Evolutionary conservation across 805 yeast species (phyloP).

Genomic region (Saturnispora galanensis): DNA sequence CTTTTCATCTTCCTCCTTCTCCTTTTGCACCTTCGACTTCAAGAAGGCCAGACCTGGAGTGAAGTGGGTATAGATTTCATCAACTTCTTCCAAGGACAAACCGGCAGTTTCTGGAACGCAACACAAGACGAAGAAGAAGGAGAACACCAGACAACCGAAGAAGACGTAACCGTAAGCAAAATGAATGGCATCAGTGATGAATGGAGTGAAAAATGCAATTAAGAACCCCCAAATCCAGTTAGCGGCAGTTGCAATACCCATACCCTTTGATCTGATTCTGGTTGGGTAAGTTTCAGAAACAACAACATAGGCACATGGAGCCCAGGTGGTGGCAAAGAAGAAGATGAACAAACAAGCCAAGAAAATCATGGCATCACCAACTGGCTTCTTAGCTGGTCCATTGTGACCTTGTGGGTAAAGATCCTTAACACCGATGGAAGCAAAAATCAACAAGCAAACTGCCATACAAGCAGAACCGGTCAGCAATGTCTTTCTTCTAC

Average conservation of each 20-base stretch:
- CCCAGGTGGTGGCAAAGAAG: slow-evolving; percentile 70
- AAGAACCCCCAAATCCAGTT: slow-evolving; percentile 57
- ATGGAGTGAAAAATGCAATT: slow-evolving; percentile 50
- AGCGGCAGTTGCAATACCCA: slow-evolving; percentile 56
- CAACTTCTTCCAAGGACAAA: slow-evolving; percentile 46
- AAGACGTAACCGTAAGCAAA: slow-evolving; percentile 51
- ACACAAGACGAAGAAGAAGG: slow-evolving; percentile 44
- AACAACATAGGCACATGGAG: slow-evolving; percentile 58
- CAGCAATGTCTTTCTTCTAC: slow-evolving; percentile 43
- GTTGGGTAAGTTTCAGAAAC: slow-evolving; percentile 62
- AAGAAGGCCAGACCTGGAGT: slow-evolving; percentile 26
- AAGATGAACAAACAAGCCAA: slow-evolving; percentile 55
- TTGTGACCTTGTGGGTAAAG: slow-evolving; percentile 33
- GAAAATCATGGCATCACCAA: slow-evolving; percentile 55
- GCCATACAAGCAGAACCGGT: slow-evolving; percentile 45
- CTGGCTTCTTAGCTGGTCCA: slow-evolving; percentile 35
- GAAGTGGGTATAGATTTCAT: slow-evolving; percentile 35
- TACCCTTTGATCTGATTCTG: slow-evolving; percentile 51
- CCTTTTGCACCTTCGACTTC: slow-evolving; percentile 18
- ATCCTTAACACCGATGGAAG: slow-evolving; percentile 48
- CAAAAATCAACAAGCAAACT: slow-evolving; percentile 47
- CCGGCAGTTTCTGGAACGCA: slow-evolving; percentile 50
- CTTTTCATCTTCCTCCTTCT: not conserved
- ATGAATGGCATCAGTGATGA: slow-evolving; percentile 43
- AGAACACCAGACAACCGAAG: slow-evolving; percentile 44